Base-by-base conservation (phyloP, 257 asterid species). In the Coffea canephora region DNA sequence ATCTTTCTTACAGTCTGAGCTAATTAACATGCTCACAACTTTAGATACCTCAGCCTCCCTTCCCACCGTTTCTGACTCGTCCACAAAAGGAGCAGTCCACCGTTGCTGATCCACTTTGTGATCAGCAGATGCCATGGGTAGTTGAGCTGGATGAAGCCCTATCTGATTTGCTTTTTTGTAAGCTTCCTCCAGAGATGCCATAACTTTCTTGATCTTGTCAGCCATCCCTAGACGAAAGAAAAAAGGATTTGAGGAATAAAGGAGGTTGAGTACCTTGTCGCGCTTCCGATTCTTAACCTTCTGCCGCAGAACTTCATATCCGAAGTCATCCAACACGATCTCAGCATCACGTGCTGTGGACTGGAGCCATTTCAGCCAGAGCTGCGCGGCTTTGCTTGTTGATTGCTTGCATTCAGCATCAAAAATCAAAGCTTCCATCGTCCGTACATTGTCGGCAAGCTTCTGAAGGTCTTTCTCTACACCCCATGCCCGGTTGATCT, bases 331-430 rank as follows among this genome's bases (percentile, higher is more conserved):
- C 43, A 77, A 57, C 71, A 81, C 77, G 25, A 66, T 55, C 45
- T 80, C 84, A 23, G 82, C 82, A 72, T 80, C 74, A 49, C 9
- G 76, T 73, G 82, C 85, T 36, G 66, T 48, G 52, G 0, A 67
- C 55, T 54, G 77, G 46, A 82, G 79, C 55, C 1, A 73, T 50
- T 77, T 19, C 8, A 82, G 71, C 88, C 88, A 85, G 45, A 43
- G 2, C 59, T 83, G 23, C 19, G 55, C 65, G 5, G 69, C 15
- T 15, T 69, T 39, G 49, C 54, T 27, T 0, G 21, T 10, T 6
- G 72, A 23, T 43, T 83, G 34, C 34, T 31, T 31, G 34, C 34
- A 31, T 31, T 31, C 1, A 31, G 34, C 34, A 31, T 31, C 34
- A 31, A 1, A 31, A 31, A 31, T 31, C 34, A 31, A 31, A 31